A percentile compares a stretch with the other conserved stretches of the same genome.
Conservation (phyloP, 2,329 filamentous ascomycete species). For the Aureobasidium sp. region DNA sequence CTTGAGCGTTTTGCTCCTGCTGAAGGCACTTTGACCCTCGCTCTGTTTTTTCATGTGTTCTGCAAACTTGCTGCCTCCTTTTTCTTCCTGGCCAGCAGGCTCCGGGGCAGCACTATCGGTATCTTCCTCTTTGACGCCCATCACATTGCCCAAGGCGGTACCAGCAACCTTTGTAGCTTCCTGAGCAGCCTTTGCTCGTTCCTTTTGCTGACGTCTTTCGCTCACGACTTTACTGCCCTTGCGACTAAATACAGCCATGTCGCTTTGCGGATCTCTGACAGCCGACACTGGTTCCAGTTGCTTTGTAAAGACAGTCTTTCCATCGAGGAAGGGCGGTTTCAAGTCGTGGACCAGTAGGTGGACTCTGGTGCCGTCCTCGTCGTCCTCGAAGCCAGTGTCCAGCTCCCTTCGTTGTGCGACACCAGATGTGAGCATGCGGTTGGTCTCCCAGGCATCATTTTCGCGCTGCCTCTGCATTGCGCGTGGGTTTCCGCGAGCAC, state of each 20-base stretch:
- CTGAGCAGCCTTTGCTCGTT: conserved; percentile 88
- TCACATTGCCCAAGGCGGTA: conserved; percentile 86
- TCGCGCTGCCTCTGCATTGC: conserved; percentile 84
- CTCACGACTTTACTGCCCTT: conserved; percentile 92
- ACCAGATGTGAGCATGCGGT: conserved; percentile 93
- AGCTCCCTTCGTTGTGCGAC: conserved; percentile 85
- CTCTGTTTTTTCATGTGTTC: conserved; percentile 78
- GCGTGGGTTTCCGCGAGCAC: conserved; percentile 50
- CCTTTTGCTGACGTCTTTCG: conserved; percentile 83
- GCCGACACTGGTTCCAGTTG: conserved; percentile 92
- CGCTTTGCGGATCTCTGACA: conserved; percentile 87
- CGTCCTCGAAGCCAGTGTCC: conserved; percentile 75
- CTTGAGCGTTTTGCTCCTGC: conserved; percentile 78
- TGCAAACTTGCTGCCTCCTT: conserved; percentile 70
- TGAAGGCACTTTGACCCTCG: conserved; percentile 80
- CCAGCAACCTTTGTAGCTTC: conserved; percentile 90
- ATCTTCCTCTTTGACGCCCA: conserved; percentile 90
- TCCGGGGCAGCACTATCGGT: conserved; percentile 76
- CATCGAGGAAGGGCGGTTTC: conserved; percentile 89
- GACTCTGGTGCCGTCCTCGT: conserved; percentile 81
- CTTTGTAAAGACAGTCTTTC: conserved; percentile 92
- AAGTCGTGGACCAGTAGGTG: conserved; percentile 92
- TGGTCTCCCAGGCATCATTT: conserved; percentile 97
- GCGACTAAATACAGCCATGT: conserved; percentile 96
- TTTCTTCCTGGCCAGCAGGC: conserved; percentile 51